Evolutionary conservation across 2,329 filamentous ascomycete species (phyloP).

Genomic region (Onygenales sp.): DNA sequence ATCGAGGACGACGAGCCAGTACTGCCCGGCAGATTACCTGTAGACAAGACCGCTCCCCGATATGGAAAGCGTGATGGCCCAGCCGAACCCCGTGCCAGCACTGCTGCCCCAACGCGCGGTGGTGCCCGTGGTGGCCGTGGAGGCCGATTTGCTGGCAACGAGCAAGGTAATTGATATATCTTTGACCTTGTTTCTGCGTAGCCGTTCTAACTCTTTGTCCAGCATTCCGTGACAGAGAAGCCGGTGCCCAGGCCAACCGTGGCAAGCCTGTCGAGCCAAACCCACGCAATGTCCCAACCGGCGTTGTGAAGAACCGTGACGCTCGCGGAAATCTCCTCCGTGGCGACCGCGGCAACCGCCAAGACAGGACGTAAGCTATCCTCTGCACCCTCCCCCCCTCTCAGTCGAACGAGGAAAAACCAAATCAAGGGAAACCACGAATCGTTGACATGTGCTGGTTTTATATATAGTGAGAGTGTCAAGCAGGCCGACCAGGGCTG

Average conservation of each 20-base stretch:
- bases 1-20: slow-evolving; percentile 59
- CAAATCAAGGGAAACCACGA: not conserved
- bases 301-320: slow-evolving; percentile 40
- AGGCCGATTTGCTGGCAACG: slow-evolving; percentile 59
- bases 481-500: slow-evolving; percentile 66
- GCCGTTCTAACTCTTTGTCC: slow-evolving; percentile 9
- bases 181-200: slow-evolving; percentile 4
- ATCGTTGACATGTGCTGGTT: not conserved
- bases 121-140: slow-evolving; percentile 36
- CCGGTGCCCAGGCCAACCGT: slow-evolving; percentile 74
- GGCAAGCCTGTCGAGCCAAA: slow-evolving; percentile 66
- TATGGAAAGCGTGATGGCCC: slow-evolving; percentile 80
- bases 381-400: slow-evolving; percentile 11
- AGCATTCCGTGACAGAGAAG: slow-evolving; percentile 87
- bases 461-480: slow-evolving; percentile 27
- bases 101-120: slow-evolving; percentile 16
- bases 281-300: slow-evolving; percentile 30
- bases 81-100: slow-evolving; percentile 37
- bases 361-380: slow-evolving; percentile 46
- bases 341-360: slow-evolving; percentile 56
- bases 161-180: slow-evolving; percentile 57
- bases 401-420: slow-evolving; percentile 9
- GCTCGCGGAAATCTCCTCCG: slow-evolving; percentile 48
- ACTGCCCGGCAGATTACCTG: slow-evolving; percentile 73
- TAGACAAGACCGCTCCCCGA: slow-evolving; percentile 67